Base-by-base conservation (phyloP, 371 early-diverging fungal species). In the Blakeslea trispora region DNA sequence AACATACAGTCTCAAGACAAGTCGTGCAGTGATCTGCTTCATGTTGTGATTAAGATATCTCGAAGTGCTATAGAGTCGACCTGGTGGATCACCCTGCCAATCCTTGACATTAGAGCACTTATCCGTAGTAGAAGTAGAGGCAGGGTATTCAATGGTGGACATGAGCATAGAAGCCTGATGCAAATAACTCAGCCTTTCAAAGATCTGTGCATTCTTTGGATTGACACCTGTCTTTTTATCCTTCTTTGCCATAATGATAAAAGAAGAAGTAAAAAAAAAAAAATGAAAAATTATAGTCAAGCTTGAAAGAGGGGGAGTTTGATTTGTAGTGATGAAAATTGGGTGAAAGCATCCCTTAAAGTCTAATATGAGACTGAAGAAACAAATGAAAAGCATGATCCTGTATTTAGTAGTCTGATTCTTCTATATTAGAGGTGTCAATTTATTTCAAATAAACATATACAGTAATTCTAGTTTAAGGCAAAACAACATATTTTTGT, bases 401-500 rank as follows among this genome's bases (percentile, higher is more conserved):
- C n/a, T n/a, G n/a, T n/a, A n/a, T n/a, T n/a, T n/a, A n/a, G n/a
- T n/a, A n/a, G n/a, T n/a, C n/a, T n/a, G n/a, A n/a, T n/a, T n/a
- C n/a, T n/a, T n/a, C n/a, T n/a, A n/a, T n/a, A n/a, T n/a, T n/a
- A n/a, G n/a, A n/a, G n/a, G n/a, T n/a, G n/a, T n/a, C n/a, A n/a
- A n/a, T n/a, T n/a, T n/a, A n/a, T n/a, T n/a, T n/a, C n/a, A n/a
- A n/a, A n/a, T n/a, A n/a, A n/a, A n/a, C n/a, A n/a, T n/a, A n/a
- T n/a, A n/a, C n/a, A n/a, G n/a, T n/a, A n/a, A n/a, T n/a, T n/a
- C n/a, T 37, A 37, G 2, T 37, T 37, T 37, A 37, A 7, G 37
- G 77, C 51, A 93, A 79, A 21, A 84, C 85, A 61, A 91, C 78
- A 75, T 95, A 95, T 69, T 91, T 94, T 64, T 90, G 83, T 65